Conservation (phyloP, 1,284 basidiomycete genomes). For the Xerocomus amazonicus region DNA sequence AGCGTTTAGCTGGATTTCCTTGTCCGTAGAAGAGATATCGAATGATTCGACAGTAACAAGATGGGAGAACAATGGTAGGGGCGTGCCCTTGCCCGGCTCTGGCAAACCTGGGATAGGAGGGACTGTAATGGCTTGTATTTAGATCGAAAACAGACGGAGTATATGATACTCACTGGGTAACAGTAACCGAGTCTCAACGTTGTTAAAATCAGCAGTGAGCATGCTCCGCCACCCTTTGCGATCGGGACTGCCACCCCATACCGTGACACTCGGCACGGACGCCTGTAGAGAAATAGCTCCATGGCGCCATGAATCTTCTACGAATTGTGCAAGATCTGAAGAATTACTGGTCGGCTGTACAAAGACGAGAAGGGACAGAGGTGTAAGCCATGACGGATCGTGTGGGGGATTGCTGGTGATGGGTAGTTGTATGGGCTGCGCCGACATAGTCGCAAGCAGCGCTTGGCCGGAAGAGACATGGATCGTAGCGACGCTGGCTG, state of each 20-base stretch:
- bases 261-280: constrained; percentile 38
- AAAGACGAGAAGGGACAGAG: constrained; percentile 49
- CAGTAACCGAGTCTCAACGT: constrained; percentile 45
- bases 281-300: constrained; percentile 48
- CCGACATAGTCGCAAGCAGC: constrained; percentile 44
- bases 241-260: constrained; percentile 50
- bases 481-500: constrained; percentile 50
- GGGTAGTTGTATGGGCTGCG: constrained; percentile 50
- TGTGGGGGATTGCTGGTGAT: constrained; percentile 54
- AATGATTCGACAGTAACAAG: constrained; percentile 61
- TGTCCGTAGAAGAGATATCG: constrained; percentile 44
- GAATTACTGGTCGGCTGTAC: constrained; percentile 54
- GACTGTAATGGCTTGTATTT: constrained; percentile 39
- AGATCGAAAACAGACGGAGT: neutral
- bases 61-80: constrained; percentile 54
- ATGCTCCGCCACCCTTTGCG: constrained; percentile 49
- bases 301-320: constrained; percentile 54
- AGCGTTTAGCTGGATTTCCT: constrained; percentile 47
- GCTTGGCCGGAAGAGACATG: constrained; percentile 42
- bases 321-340: constrained; percentile 47
- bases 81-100: constrained; percentile 46
- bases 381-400: constrained; percentile 57
- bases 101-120: constrained; percentile 65
- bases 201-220: constrained; percentile 40
- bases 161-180: constrained; percentile 48